Conservation (phyloP, 495 filamentous ascomycete genomes). For the Podospora conica region DNA sequence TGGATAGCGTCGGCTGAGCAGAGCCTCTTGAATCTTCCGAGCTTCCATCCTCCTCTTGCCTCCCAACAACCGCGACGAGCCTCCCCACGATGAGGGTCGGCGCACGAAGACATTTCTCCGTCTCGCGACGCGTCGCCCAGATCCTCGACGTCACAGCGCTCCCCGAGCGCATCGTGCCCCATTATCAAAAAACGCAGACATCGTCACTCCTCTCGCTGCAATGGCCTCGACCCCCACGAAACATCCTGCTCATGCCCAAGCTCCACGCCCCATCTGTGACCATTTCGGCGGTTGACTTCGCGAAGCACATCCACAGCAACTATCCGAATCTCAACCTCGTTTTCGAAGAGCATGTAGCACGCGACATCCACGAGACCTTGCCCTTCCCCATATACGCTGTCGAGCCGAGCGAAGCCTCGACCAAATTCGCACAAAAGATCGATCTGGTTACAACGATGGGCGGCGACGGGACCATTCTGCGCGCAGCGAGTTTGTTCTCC, state of each 20-base stretch:
- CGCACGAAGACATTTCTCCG: slow-evolving; percentile 36
- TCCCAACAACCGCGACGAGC: background rate
- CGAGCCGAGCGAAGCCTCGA: slow-evolving; percentile 26
- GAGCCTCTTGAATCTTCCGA: background rate
- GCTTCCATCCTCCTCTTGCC: background rate
- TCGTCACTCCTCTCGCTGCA: slow-evolving; percentile 69
- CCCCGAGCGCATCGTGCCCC: slow-evolving; percentile 47
- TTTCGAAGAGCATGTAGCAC: slow-evolving; percentile 70
- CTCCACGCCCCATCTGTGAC: slow-evolving; percentile 65
- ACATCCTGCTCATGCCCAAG: slow-evolving; percentile 87
- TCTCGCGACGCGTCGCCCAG: slow-evolving; percentile 32
- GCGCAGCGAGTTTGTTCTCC: slow-evolving; percentile 84
- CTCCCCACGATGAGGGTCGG: background rate
- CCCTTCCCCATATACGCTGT: slow-evolving; percentile 72
- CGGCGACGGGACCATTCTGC: slow-evolving; percentile 92
- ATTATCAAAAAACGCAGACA: slow-evolving; percentile 39
- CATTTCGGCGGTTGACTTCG: slow-evolving; percentile 67
- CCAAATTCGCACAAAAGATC: slow-evolving; percentile 55
- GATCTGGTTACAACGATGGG: slow-evolving; percentile 86
- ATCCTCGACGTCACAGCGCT: slow-evolving; percentile 48
- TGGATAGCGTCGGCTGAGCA: slow-evolving; percentile 8
- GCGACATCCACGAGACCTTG: slow-evolving; percentile 64
- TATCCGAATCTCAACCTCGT: slow-evolving; percentile 79
- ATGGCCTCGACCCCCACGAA: slow-evolving; percentile 84
- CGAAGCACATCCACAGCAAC: slow-evolving; percentile 69